Conservation (phyloP, 179 eudicot genomes). For the Patellifolia procumbens region DNA sequence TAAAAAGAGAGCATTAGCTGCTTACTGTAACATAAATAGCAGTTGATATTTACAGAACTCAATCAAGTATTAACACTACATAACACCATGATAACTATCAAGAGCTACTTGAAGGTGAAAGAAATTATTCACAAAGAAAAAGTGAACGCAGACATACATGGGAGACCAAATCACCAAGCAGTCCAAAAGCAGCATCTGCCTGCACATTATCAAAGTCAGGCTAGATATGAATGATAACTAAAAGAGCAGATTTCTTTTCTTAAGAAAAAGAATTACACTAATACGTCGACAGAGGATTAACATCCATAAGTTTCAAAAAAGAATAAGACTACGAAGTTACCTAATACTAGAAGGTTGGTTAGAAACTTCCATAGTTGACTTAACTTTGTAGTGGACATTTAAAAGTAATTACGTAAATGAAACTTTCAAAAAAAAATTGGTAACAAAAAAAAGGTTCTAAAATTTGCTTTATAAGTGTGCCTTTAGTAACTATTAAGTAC, state of each 20-base stretch:
- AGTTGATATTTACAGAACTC: neutral
- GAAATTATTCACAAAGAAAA: neutral
- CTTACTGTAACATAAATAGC: neutral
- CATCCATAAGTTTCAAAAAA: neutral
- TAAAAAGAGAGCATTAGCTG: constrained; percentile 13
- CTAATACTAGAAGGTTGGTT: neutral
- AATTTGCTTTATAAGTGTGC: neutral
- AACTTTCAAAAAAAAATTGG: neutral
- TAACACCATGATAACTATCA: constrained; percentile 1
- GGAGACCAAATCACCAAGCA: constrained; percentile 67
- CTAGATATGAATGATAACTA: constrained; percentile 15
- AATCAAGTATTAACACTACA: neutral
- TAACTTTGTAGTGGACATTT: neutral
- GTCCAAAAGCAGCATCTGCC: constrained; percentile 88
- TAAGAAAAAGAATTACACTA: neutral
- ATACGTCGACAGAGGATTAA: neutral
- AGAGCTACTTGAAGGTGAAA: neutral
- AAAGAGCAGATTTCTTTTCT: neutral
- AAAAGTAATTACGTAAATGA: neutral
- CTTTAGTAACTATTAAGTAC: neutral
- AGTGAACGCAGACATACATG: constrained; percentile 44
- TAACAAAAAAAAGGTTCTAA: neutral
- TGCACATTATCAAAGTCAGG: constrained; percentile 39
- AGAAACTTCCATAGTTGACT: neutral
- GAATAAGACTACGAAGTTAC: neutral